Evolutionary conservation across 192 early-diverging fungal species (phyloP), one percentile per base, ranked within the genome.

Genomic region (Kickxella alabastrina): DNA sequence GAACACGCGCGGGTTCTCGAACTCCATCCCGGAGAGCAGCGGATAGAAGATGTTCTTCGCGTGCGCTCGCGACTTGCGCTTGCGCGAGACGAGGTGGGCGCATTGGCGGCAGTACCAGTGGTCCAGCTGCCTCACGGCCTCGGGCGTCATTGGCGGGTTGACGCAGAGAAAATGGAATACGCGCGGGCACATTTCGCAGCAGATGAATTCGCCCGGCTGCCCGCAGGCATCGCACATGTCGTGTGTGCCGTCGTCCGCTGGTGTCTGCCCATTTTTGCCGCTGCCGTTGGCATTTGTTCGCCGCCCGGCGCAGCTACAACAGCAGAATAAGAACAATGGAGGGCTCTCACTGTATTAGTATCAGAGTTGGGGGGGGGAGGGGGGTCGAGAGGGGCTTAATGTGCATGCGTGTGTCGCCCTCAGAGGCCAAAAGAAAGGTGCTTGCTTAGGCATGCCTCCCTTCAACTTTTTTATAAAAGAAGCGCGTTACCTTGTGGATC

Each of bases 81-180:
- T 65, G 10, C 54, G 36, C 14, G 53, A 50, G 13, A 37, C 54
- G 25, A 45, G 53, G 42, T 58, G 61, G 6, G 50, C 17, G 51
- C 73, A 76, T 27, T 57, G 44, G 21, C 66, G 58, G 37, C 73
- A 76, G 56, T 54, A 69, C 73, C 73, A 76, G 54, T 76, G 57
- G 39, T 63, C 64, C 19, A 69, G 65, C 17, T 61, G 35, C 25
- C 49, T 43, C 3, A 65, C 62, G 6, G 40, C 43, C 27, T 76
- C 73, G 14, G 35, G 43, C 3, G 62, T 46, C 58, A 76, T 62
- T 14, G 73, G 73, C 29, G 73, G 73, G 23, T 76, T 62, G 31
- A 57, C 58, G 31, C 73, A 76, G 21, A 64, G 27, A 52, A 76
- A 69, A 47, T 76, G 73, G 28, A 65, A 76, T 12, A 69, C 65